Conservation (phyloP, 1,139 yeast genomes). For the Suhomyces terraborum region DNA sequence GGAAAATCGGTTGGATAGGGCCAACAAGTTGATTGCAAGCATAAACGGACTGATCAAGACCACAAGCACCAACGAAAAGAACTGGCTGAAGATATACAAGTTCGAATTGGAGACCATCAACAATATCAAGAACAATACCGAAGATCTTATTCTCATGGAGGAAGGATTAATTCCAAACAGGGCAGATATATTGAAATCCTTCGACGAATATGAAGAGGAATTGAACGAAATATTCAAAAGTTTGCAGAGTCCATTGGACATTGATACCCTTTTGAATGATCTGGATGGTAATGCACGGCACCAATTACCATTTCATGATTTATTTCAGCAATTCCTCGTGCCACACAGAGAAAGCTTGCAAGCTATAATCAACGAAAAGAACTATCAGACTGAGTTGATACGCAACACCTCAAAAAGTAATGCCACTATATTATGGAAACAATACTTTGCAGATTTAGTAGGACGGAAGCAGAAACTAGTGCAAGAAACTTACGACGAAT, state of each 20-base stretch:
- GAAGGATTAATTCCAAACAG: constrained; percentile 20
- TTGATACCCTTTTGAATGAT: constrained; percentile 28
- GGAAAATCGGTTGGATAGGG: constrained; percentile 34
- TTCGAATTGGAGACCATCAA: constrained; percentile 40
- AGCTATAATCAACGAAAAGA: constrained; percentile 32
- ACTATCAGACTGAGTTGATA: constrained; percentile 32
- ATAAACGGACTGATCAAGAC: constrained; percentile 31
- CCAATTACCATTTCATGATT: constrained; percentile 32
- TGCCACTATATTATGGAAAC: constrained; percentile 38
- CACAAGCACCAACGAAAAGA: constrained; percentile 33
- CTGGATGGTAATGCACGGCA: constrained; percentile 10
- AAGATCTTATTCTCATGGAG: constrained; percentile 28
- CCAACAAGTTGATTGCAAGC: constrained; percentile 31
- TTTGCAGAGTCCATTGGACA: constrained; percentile 37
- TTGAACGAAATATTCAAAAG: constrained; percentile 30
- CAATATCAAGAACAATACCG: constrained; percentile 36
- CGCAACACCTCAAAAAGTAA: constrained; percentile 28
- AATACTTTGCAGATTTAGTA: constrained; percentile 29
- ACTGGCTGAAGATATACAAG: constrained; percentile 38
- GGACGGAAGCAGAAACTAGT: constrained; percentile 28
- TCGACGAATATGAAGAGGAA: constrained; percentile 35
- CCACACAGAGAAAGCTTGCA: constrained; percentile 30
- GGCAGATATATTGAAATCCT: constrained; percentile 23
- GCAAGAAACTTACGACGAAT: constrained; percentile 26
- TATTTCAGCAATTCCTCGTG: constrained; percentile 30